Base-by-base conservation (phyloP, 2,329 filamentous ascomycete species). In the Xylaria arbuscula region DNA sequence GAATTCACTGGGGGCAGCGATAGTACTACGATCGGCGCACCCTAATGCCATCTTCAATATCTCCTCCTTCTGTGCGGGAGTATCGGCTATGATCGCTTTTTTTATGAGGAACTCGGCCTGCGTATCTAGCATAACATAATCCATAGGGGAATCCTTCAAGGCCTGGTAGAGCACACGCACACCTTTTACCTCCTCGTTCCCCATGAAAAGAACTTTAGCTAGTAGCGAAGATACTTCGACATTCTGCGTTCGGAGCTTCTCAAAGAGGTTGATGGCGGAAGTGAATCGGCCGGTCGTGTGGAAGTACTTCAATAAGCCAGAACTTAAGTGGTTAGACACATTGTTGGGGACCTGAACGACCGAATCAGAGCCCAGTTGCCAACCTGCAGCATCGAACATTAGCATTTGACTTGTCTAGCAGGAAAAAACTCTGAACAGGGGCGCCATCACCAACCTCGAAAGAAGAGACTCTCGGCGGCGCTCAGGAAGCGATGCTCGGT, bases 321-420 rank as follows among this genome's bases (percentile, higher is more conserved):
- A 90, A 1, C 95, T 97, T 47, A 99, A 86, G 79, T 98, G 94
- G 78, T 99, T 99, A 17, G 93, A 97, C 65, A 98, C 96, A 67
- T 96, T 91, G 76, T 97, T 99, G 2, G 96, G 96, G 3, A 99
- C 95, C 81, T 99, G 96, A 5, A 98, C 97, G 76, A 98, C 93
- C 0, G 95, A 95, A 78, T 99, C 96, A 19, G 96, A 98, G 64
- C 96, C 97, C 28, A 99, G 85, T 81, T 98, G 95, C 90, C 94
- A 97, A 71, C 94, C 93, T 95, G 72, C 40, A 24, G 19, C 36
- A 47, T 22, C 19, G 40, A 47, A 34, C 4, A 55, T 75, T 53
- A 72, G 58, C 38, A 56, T 22, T 28, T 19, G 40, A 28, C 11
- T 2, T 24, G 22, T 40, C 19, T 11, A 28, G 24, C 15, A 34